Conservation (phyloP, 495 filamentous ascomycete species). For the Alectoria sarmentosa region DNA sequence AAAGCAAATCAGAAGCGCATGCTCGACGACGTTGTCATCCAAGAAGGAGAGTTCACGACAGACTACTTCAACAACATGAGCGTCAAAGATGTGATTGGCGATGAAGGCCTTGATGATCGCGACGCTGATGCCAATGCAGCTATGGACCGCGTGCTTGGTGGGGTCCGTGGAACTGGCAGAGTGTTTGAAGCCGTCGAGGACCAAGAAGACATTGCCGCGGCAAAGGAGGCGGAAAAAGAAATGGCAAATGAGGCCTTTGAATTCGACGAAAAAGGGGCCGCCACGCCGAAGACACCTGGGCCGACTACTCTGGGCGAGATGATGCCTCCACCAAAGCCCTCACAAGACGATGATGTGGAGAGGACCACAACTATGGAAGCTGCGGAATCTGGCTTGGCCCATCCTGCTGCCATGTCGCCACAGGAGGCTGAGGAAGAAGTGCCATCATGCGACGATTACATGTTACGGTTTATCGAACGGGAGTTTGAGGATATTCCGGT, state of each 20-base stretch:
- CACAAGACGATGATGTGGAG: constrained; percentile 39
- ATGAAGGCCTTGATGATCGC: constrained; percentile 46
- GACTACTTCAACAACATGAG: constrained; percentile 87
- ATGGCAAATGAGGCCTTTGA: constrained; percentile 80
- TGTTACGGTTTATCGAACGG: constrained; percentile 69
- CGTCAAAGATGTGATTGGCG: constrained; percentile 60
- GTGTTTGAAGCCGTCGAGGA: constrained; percentile 88
- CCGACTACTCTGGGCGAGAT: constrained; percentile 28
- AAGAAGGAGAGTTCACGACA: constrained; percentile 97
- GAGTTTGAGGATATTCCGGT: constrained; percentile 72
- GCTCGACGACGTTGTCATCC: constrained; percentile 96
- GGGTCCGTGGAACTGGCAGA: constrained; percentile 44
- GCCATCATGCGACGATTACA: constrained; percentile 56
- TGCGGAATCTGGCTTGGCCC: constrained; percentile 26
- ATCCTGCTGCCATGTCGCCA: constrained; percentile 26
- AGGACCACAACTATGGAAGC: constrained; percentile 43
- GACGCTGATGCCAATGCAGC: constrained; percentile 64
- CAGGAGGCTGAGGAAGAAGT: constrained; percentile 35
- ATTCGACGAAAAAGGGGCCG: constrained; percentile 65
- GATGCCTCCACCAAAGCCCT: constrained; percentile 29
- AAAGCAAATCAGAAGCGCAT: constrained; percentile 96
- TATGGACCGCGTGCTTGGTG: constrained; percentile 79
- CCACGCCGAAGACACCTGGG: constrained; percentile 33
- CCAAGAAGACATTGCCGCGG: constrained; percentile 81
- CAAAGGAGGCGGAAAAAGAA: constrained; percentile 81